These are phyloP conservation scores for Aphanomyces stellatus DNA, from an alignment of 352 stramenopile species.

Conservation along the genomic window DNA sequence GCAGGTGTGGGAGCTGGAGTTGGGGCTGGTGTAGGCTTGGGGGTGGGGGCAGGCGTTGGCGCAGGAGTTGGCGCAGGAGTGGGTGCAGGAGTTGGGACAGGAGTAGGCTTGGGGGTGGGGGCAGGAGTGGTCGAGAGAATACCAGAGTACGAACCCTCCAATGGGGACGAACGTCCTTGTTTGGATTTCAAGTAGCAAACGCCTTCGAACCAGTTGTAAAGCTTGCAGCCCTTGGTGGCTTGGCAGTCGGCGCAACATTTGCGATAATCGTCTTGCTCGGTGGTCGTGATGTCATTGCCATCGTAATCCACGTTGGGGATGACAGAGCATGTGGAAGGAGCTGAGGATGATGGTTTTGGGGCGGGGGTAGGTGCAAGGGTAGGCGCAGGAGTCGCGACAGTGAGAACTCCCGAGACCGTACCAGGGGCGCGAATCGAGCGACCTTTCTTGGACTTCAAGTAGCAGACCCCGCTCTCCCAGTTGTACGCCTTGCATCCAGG, in stretches of 20 bases:
- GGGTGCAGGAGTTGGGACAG: not conserved
- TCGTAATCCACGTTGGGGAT: not conserved
- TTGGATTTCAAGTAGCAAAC: not conserved
- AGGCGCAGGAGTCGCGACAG: not conserved
- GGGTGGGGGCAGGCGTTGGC: not conserved
- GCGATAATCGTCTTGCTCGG: not conserved
- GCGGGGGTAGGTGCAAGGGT: not conserved
- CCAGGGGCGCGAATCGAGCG: not conserved
- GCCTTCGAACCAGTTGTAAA: constrained; percentile 2
- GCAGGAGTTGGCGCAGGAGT: not conserved
- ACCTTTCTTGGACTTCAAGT: not conserved
- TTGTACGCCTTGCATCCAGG: not conserved
- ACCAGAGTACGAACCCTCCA: not conserved
- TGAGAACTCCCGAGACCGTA: not conserved
- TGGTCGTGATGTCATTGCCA: not conserved
- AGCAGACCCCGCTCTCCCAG: not conserved
- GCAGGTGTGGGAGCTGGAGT: too few species aligned
- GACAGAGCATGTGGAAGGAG: not conserved
- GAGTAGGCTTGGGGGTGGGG: not conserved
- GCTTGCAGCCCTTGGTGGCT: not conserved
- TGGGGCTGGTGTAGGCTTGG: not conserved
- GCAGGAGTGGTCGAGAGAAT: not conserved
- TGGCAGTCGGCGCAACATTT: constrained; percentile 4
- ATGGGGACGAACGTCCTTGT: not conserved
- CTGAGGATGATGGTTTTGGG: not conserved